These are phyloP conservation scores for Incumbomyces lentus DNA, from an alignment of 2,329 filamentous ascomycete species.

Conservation along the genomic window DNA sequence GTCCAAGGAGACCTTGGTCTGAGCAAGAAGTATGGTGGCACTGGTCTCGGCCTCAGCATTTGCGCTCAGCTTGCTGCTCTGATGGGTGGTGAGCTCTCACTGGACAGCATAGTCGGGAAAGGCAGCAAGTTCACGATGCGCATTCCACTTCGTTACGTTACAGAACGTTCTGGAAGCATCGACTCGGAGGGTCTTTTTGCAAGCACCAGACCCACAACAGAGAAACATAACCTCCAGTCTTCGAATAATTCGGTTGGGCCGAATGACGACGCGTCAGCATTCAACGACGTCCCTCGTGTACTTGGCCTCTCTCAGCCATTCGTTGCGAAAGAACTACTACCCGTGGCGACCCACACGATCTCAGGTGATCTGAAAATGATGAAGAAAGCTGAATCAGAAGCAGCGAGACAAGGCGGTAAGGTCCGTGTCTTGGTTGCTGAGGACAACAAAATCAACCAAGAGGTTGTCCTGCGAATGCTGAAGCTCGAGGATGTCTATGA, in stretches of 20 bases:
- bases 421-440: constrained; percentile 80
- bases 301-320: constrained; percentile 22
- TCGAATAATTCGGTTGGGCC: neutral
- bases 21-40: constrained; percentile 83
- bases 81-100: constrained; percentile 67
- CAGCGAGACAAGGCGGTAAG: constrained; percentile 45
- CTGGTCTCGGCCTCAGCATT: constrained; percentile 78
- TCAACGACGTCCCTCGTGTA: constrained; percentile 19
- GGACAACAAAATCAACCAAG: constrained; percentile 56
- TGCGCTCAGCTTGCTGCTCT: constrained; percentile 74
- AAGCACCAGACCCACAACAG: neutral
- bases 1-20: constrained; percentile 84
- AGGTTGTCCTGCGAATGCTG: constrained; percentile 54
- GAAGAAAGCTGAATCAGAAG: constrained; percentile 54
- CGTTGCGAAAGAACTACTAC: constrained; percentile 26
- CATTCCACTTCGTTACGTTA: constrained; percentile 68
- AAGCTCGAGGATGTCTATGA: constrained; percentile 47
- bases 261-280: constrained; percentile 4
- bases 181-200: constrained; percentile 13
- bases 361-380: constrained; percentile 56
- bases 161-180: constrained; percentile 46
- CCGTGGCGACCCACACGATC: constrained; percentile 31
- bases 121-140: constrained; percentile 75
- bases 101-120: constrained; percentile 60
- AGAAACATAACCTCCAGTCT: constrained; percentile 12